A percentile compares a stretch with the other conserved stretches of the same genome.
Conservation (phyloP, 352 stramenopile species). For the Blastocystis sp. region DNA sequence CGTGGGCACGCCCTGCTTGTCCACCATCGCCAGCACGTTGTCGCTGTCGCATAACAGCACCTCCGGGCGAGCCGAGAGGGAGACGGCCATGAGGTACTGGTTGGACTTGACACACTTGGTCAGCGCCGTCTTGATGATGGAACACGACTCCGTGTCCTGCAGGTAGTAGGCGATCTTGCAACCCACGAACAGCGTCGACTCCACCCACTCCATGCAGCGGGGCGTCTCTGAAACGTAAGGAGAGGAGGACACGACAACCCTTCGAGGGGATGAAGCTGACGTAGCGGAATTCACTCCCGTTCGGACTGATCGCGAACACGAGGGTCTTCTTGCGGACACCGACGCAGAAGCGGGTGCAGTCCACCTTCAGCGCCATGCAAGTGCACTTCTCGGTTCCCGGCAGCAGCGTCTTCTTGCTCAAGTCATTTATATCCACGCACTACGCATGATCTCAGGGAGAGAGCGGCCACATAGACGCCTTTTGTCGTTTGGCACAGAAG, state of each 20-base stretch:
- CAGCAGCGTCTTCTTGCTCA: conserved; percentile 33
- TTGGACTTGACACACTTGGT: conserved; percentile 34
- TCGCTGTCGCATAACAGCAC: conserved; percentile 33
- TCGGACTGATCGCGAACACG: background rate
- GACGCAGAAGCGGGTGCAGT: conserved; percentile 44
- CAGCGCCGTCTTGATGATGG: conserved; percentile 49
- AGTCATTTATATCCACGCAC: conserved; percentile 53
- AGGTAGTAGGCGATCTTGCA: conserved; percentile 60
- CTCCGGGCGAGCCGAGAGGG: background rate
- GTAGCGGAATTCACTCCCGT: conserved; percentile 4
- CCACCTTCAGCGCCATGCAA: conserved; percentile 45
- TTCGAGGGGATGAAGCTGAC: conserved; percentile 51
- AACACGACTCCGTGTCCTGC: conserved; percentile 13
- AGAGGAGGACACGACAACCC: background rate
- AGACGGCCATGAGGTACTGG: conserved; percentile 8
- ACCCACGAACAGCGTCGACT: conserved; percentile 36
- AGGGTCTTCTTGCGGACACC: conserved; percentile 53
- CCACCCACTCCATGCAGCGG: conserved; percentile 37
- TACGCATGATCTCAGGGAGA: background rate
- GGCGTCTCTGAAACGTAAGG: conserved; percentile 6
- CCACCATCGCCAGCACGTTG: conserved; percentile 15
- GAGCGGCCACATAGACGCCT: conserved; percentile 37
- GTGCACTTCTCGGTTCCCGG: conserved; percentile 19
- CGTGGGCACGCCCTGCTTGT: conserved; percentile 41
- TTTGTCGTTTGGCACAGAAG: conserved; percentile 23